phyloP scores from a whole-genome alignment of 2,329 filamentous ascomycete genomes.

The Trichoderma asperellum region DNA sequence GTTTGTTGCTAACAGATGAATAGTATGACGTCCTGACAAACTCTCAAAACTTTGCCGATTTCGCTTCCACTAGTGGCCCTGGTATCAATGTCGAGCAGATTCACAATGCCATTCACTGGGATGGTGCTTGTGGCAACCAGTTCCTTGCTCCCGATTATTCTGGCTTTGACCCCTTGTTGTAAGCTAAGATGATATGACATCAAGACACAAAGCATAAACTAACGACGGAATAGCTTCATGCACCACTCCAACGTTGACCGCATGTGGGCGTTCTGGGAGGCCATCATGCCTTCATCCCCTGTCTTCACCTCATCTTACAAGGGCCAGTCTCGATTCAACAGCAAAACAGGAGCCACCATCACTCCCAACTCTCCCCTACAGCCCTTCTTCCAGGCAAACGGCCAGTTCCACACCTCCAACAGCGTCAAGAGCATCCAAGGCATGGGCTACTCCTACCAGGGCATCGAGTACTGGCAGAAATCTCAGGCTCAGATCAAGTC shows the following conservation, averaged over 20 bases:
- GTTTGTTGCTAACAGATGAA: constrained; percentile 23
- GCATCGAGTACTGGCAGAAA: constrained; percentile 44
- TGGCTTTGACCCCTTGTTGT: constrained; percentile 54
- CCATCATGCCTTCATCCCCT: constrained; percentile 44
- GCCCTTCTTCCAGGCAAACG: constrained; percentile 52
- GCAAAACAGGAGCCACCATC: constrained; percentile 45
- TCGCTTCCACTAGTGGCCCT: constrained; percentile 41
- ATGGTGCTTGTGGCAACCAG: constrained; percentile 46
- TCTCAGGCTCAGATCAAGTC: constrained; percentile 38
- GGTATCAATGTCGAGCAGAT: constrained; percentile 50
- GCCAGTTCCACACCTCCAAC: constrained; percentile 49
- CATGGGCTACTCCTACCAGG: constrained; percentile 48
- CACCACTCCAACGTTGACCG: constrained; percentile 65
- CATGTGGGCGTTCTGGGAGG: constrained; percentile 62
- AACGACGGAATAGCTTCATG: constrained; percentile 13
- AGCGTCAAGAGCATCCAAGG: constrained; percentile 40
- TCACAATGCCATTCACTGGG: constrained; percentile 50
- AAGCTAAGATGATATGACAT: constrained; percentile 28
- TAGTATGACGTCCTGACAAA: constrained; percentile 50
- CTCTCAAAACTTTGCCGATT: constrained; percentile 42
- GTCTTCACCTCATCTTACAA: constrained; percentile 44
- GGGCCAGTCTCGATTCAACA: constrained; percentile 46
- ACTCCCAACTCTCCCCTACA: constrained; percentile 52
- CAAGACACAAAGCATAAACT: background rate
- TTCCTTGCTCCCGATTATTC: constrained; percentile 47